Evolutionary conservation across 2,329 filamentous ascomycete species (phyloP).

Genomic region (Penicillium decumbens): DNA sequence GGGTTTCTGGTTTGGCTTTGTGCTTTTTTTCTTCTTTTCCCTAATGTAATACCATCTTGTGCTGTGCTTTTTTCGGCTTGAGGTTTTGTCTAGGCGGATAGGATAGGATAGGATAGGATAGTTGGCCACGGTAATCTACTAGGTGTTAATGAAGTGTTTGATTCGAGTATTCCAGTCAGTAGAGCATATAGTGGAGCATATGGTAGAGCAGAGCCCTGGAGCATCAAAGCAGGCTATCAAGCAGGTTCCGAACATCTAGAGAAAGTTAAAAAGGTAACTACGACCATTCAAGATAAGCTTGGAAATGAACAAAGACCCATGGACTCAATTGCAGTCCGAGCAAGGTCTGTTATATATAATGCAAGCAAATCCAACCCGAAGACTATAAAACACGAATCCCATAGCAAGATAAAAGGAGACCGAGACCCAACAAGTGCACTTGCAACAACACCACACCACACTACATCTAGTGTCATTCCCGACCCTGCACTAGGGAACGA

Average conservation of each 20-base stretch:
- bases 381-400: neutral
- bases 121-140: slow-evolving; percentile 14
- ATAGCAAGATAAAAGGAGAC: neutral
- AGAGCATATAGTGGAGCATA: neutral
- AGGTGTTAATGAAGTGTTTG: slow-evolving; percentile 19
- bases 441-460: neutral
- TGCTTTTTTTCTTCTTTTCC: slow-evolving; percentile 5
- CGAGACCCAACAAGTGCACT: neutral
- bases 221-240: neutral
- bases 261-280: neutral
- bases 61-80: slow-evolving; percentile 10
- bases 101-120: slow-evolving; percentile 4
- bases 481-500: neutral
- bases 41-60: slow-evolving; percentile 28
- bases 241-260: neutral
- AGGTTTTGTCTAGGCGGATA: neutral
- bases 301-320: neutral
- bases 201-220: too few species aligned
- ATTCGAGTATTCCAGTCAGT: neutral
- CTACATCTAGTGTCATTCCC: neutral
- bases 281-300: neutral
- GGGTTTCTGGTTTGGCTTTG: neutral
- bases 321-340: neutral
- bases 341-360: neutral
- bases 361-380: neutral